These are phyloP conservation scores for Dendrothele bispora DNA, from an alignment of 768 basidiomycete genomes.

Conservation along the genomic window DNA sequence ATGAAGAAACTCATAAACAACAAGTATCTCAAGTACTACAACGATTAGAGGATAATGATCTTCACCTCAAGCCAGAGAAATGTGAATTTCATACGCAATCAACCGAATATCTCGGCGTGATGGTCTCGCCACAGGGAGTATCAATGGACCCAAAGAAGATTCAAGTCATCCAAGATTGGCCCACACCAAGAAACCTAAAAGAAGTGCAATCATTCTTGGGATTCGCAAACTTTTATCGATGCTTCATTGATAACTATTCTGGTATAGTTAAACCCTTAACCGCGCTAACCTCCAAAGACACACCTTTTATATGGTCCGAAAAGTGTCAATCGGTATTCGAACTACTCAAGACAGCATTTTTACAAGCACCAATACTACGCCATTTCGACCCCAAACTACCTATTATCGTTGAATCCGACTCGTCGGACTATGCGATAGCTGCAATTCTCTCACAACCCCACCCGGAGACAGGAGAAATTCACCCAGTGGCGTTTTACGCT, in stretches of 20 bases:
- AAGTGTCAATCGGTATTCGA: not conserved
- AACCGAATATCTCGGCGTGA: slow-evolving; percentile 18
- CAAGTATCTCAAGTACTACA: slow-evolving; percentile 15
- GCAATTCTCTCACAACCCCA: not conserved
- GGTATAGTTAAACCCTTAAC: too few relatives aligned
- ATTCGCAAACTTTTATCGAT: too few relatives aligned
- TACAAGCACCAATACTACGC: not conserved
- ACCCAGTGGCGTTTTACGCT: not conserved
- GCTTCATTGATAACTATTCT: too few relatives aligned
- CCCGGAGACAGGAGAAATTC: not conserved
- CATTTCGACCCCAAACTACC: not conserved
- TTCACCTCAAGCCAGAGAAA: slow-evolving; percentile 26
- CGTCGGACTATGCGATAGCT: not conserved
- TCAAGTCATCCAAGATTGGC: too few relatives aligned
- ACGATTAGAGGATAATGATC: slow-evolving; percentile 13
- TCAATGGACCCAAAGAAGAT: too few relatives aligned
- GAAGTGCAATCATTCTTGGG: too few relatives aligned
- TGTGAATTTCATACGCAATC: slow-evolving; percentile 12
- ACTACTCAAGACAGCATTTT: not conserved
- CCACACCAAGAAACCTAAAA: too few relatives aligned
- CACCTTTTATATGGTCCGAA: not conserved
- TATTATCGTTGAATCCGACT: not conserved
- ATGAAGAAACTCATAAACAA: slow-evolving; percentile 8
- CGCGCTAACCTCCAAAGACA: too few relatives aligned
- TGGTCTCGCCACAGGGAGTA: too few relatives aligned